Conservation (phyloP, 306 rosid genomes). For the Mucuna pruriens region DNA sequence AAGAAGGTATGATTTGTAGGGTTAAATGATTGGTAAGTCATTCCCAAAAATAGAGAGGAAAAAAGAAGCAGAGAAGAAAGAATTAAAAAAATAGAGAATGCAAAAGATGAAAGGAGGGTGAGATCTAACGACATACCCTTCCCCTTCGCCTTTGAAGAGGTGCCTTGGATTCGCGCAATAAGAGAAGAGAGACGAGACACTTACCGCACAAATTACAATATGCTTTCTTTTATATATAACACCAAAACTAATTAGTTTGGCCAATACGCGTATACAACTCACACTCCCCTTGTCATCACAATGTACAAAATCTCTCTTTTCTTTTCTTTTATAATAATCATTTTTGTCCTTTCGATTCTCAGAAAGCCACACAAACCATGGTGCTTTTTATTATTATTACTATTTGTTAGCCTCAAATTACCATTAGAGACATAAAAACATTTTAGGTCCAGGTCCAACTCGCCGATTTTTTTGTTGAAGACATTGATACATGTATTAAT, state of each 20-base stretch:
- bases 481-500: neutral
- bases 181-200: neutral
- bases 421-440: neutral
- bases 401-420: neutral
- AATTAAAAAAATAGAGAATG: neutral
- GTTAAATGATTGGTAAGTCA: neutral
- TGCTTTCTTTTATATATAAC: neutral
- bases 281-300: no score
- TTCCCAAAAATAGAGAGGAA: no score
- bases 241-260: neutral
- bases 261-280: slow-evolving; percentile 28
- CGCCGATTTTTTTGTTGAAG: neutral
- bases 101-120: neutral
- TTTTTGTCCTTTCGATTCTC: neutral
- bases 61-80: no score
- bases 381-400: neutral
- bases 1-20: neutral
- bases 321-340: neutral
- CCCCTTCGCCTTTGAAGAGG: neutral
- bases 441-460: neutral
- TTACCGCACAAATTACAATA: neutral
- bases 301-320: no score
- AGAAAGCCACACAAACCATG: neutral
- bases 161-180: neutral
- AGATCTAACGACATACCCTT: neutral